Evolutionary conservation across 257 asterid species (phyloP).

Genomic region (Gentiana straminea): DNA sequence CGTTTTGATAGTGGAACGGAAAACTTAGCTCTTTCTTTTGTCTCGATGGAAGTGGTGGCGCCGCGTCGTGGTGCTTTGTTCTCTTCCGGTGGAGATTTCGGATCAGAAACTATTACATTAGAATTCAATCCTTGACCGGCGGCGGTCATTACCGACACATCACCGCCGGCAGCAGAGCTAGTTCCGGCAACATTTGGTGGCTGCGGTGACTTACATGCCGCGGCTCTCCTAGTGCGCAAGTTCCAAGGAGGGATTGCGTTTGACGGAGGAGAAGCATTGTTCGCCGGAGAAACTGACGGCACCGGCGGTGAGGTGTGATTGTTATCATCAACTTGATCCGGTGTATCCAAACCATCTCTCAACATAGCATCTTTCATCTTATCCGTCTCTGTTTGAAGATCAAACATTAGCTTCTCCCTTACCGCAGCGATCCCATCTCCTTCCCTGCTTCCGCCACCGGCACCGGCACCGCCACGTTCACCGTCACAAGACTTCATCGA

Average conservation of each 20-base stretch:
- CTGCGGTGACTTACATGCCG: slow-evolving; percentile 31
- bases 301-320: slow-evolving; percentile 19
- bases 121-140: slow-evolving; percentile 16
- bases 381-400: slow-evolving; percentile 75
- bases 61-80: slow-evolving; percentile 25
- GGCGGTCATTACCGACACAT: slow-evolving; percentile 9
- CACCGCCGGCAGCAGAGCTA: slow-evolving; percentile 7
- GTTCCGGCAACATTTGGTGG: slow-evolving; percentile 5
- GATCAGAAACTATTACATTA: slow-evolving; percentile 23
- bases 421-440: slow-evolving; percentile 59
- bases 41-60: slow-evolving; percentile 27
- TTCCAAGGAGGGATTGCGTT: slow-evolving; percentile 49
- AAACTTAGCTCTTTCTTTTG: slow-evolving; percentile 48
- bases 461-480: background rate
- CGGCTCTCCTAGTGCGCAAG: slow-evolving; percentile 58
- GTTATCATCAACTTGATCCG: slow-evolving; percentile 11
- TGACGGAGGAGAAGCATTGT: slow-evolving; percentile 1
- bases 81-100: slow-evolving; percentile 22
- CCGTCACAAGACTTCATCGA: background rate
- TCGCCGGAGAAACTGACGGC: slow-evolving; percentile 14
- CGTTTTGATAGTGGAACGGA: slow-evolving; percentile 48
- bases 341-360: slow-evolving; percentile 39
- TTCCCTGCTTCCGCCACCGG: slow-evolving; percentile 13
- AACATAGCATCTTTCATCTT: slow-evolving; percentile 63
- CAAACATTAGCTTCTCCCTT: slow-evolving; percentile 67